Evolutionary conservation across 2,329 filamentous ascomycete species (phyloP), one percentile per base, ranked within the genome.

Genomic region (Ophiostoma quercus): DNA sequence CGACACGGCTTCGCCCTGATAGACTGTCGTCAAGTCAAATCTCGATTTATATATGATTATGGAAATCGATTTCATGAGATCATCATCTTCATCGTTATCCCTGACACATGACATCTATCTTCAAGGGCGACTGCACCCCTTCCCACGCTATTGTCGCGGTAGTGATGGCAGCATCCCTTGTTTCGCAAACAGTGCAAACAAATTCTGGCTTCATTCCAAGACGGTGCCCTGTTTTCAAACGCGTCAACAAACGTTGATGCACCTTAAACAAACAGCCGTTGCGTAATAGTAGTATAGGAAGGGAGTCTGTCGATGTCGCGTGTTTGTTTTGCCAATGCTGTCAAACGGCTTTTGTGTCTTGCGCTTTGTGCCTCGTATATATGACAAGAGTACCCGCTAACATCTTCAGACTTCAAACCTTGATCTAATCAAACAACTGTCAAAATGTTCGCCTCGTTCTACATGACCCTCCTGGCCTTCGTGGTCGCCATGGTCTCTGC

Each of bases 401-500:
- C 57, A 57, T 25, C 57, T 8, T 3, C 5, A 62, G 57, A 62
- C 25, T 32, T 32, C 43, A 47, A 47, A 47, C 16, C 25, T 62
- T 62, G 57, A 62, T 62, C 25, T 32, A 65, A n/a, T 37, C 19
- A 39, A 22, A 34, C 34, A 65, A 39, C 34, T 34, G 62, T 66
- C 69, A 72, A 66, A 47, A 73, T 72, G 72, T 70, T 73, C 60
- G 62, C 72, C 54, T 67, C 60, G 32, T 68, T 72, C 63, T 69
- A 70, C 71, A 37, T 74, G 12, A 68, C 72, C 65, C 16, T 73
- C 62, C 68, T 73, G 70, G 73, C 82, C 73, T 72, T 83, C 71
- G 77, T 78, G 76, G 79, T 79, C 70, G 77, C 80, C 66, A 66
- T 78, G 69, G 78, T 78, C 67, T 76, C 77, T 72, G 79, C 79